These are phyloP conservation scores for Penicillium antarcticum DNA, from an alignment of 495 filamentous ascomycete species.

Conservation along the genomic window DNA sequence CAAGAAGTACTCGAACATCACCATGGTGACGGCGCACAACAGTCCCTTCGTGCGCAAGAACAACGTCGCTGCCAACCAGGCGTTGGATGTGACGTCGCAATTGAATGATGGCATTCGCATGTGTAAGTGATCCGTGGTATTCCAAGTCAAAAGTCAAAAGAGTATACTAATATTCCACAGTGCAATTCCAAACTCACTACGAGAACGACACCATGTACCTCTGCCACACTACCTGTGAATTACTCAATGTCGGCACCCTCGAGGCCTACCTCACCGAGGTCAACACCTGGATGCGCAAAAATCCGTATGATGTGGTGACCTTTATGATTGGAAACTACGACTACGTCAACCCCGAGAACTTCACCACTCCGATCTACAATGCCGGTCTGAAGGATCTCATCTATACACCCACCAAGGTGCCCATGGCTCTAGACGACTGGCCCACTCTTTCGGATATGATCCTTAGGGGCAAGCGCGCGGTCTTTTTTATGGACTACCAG, in stretches of 20 bases:
- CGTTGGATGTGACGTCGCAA: conserved; percentile 64
- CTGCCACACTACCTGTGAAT: conserved; percentile 75
- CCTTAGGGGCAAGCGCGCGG: conserved; percentile 55
- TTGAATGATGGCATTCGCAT: conserved; percentile 87
- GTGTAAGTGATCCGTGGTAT: conserved; percentile 38
- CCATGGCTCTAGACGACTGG: conserved; percentile 75
- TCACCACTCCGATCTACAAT: conserved; percentile 56
- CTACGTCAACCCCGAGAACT: conserved; percentile 57
- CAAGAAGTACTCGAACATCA: conserved; percentile 85
- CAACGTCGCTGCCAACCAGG: conserved; percentile 77
- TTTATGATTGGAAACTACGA: conserved; percentile 84
- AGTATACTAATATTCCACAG: conserved; percentile 22
- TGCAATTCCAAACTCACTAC: conserved; percentile 83
- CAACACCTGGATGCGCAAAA: conserved; percentile 63
- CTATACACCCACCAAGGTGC: conserved; percentile 66
- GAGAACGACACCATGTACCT: conserved; percentile 57
- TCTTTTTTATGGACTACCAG: conserved; percentile 77
- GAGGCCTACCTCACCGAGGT: conserved; percentile 70
- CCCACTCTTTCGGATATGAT: conserved; percentile 82
- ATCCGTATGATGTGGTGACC: conserved; percentile 91
- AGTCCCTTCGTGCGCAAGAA: conserved; percentile 70
- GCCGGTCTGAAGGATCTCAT: conserved; percentile 67
- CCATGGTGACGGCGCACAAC: conserved; percentile 83
- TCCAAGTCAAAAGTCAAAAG: neutral
- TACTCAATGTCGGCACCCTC: conserved; percentile 76